Conservation (phyloP, 495 filamentous ascomycete genomes). For the Annulohypoxylon nitens region DNA sequence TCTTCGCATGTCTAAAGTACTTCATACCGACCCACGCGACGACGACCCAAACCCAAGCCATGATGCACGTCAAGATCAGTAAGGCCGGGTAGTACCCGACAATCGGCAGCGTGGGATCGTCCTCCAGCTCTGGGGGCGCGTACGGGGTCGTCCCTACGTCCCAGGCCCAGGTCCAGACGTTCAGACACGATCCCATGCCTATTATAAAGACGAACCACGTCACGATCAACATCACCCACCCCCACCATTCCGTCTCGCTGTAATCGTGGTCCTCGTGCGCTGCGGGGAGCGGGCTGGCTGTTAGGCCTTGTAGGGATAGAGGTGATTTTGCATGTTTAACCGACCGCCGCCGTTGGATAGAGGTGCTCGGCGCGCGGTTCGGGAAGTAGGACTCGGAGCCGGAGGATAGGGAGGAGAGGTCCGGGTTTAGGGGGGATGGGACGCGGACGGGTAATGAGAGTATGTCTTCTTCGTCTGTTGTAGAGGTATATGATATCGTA, state of each 20-base stretch:
- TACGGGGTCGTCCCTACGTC: slow-evolving; percentile 97
- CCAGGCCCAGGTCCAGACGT: slow-evolving; percentile 99
- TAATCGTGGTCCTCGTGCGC: slow-evolving; percentile 80
- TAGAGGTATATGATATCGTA: slow-evolving; percentile 73
- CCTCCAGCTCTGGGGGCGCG: slow-evolving; percentile 90
- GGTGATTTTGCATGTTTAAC: slow-evolving; percentile 73
- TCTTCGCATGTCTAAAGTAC: slow-evolving; percentile 97
- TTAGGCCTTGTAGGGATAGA: slow-evolving; percentile 62
- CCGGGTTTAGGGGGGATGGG: slow-evolving; percentile 54
- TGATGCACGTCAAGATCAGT: slow-evolving; percentile 90
- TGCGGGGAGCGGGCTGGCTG: slow-evolving; percentile 56
- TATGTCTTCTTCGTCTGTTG: slow-evolving; percentile 84
- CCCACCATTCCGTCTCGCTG: slow-evolving; percentile 95
- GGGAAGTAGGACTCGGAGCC: slow-evolving; percentile 77
- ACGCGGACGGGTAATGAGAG: slow-evolving; percentile 55
- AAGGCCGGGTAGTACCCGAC: slow-evolving; percentile 96
- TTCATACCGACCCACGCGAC: slow-evolving; percentile 99
- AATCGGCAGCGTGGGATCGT: slow-evolving; percentile 93
- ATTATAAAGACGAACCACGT: slow-evolving; percentile 97
- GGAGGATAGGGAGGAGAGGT: slow-evolving; percentile 65
- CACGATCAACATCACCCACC: slow-evolving; percentile 87
- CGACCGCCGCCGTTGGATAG: slow-evolving; percentile 63
- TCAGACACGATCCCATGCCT: slow-evolving; percentile 94
- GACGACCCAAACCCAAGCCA: slow-evolving; percentile 99
- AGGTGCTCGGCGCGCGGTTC: slow-evolving; percentile 45